Base-by-base conservation (phyloP, 352 stramenopile genomes). In the Peronospora destructor region DNA sequence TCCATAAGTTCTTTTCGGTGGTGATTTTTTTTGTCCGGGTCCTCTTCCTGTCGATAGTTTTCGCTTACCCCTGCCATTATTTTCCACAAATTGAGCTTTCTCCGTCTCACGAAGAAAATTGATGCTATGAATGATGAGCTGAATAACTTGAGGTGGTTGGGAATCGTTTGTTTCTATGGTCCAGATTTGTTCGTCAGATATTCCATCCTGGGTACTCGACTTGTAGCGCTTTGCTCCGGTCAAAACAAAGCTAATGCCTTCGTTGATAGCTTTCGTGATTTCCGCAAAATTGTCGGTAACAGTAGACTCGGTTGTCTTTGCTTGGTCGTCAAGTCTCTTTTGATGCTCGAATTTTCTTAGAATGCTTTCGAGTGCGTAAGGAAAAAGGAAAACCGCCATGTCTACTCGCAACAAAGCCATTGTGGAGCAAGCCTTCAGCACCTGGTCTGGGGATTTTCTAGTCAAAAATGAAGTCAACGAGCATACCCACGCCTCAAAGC, bases 51-150 rank as follows among this genome's bases (percentile, higher is more conserved):
- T 11, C 11, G 35, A 28, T 14, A 30, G 0, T 33, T 58, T 51
- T 35, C 49, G 35, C 16, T 49, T 40, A n/a, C 4, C 35, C 19
- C 47, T 59, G 4, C 69, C 73, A 51, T 86, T 87, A 30, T 59
- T 70, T 45, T 82, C 72, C 9, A 92, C 73, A 58, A 92, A 92
- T 23, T 60, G 49, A 23, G 50, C 56, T 56, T 91, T 93, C 37
- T 90, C 70, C 0, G 71, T 76, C 48, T 92, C 79, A n/a, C 78
- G 73, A 0, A 90, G 51, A 29, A 91, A 94, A 35, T 83, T 92
- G 16, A 93, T 73, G 12, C 51, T 77, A 46, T 94, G 84, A 45
- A 94, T 53, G 3, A 93, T 26, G 12, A 90, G 54, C 48, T 94
- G 84, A 25, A 85, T 56, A 4, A 74, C 64, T 42, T 81, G 53